Percentiles rank a stretch among this genome's conserved stretches.
Evolutionary conservation across 2,329 filamentous ascomycete species (phyloP).

Genomic region (Colletotrichum brevisporum): DNA sequence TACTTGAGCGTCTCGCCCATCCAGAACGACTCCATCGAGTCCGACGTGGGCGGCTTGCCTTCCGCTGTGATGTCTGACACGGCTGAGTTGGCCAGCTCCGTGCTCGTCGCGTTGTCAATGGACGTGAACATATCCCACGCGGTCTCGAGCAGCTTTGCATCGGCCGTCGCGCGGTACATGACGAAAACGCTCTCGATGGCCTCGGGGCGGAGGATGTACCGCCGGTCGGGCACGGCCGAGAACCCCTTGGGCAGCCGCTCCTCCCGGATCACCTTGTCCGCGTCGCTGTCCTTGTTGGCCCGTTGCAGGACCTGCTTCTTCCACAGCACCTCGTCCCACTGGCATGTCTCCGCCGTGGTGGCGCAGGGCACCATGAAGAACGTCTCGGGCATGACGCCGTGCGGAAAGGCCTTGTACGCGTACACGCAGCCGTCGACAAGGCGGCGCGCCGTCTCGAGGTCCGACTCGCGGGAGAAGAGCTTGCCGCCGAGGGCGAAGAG

Average conservation of each 20-base stretch:
- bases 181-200: conserved; percentile 78
- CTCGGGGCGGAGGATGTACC: conserved; percentile 73
- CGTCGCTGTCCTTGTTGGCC: conserved; percentile 37
- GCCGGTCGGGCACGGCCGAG: conserved; percentile 45
- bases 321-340: conserved; percentile 52
- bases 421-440: conserved; percentile 70
- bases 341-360: conserved; percentile 41
- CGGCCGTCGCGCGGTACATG: conserved; percentile 74
- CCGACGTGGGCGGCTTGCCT: conserved; percentile 56
- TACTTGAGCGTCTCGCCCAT: conserved; percentile 51
- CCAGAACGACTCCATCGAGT: conserved; percentile 71
- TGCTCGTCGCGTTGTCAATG: conserved; percentile 65
- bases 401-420: conserved; percentile 68
- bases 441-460: conserved; percentile 62
- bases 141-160: conserved; percentile 67
- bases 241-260: conserved; percentile 47
- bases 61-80: conserved; percentile 63
- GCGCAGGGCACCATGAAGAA: conserved; percentile 62
- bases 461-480: conserved; percentile 65
- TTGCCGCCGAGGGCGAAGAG: conserved; percentile 78
- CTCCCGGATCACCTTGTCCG: conserved; percentile 47
- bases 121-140: conserved; percentile 74
- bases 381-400: conserved; percentile 72
- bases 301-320: conserved; percentile 48
- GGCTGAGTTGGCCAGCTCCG: conserved; percentile 66